Conservation (phyloP, 164 flowering plant genomes). For the Buxus sempervirens region DNA sequence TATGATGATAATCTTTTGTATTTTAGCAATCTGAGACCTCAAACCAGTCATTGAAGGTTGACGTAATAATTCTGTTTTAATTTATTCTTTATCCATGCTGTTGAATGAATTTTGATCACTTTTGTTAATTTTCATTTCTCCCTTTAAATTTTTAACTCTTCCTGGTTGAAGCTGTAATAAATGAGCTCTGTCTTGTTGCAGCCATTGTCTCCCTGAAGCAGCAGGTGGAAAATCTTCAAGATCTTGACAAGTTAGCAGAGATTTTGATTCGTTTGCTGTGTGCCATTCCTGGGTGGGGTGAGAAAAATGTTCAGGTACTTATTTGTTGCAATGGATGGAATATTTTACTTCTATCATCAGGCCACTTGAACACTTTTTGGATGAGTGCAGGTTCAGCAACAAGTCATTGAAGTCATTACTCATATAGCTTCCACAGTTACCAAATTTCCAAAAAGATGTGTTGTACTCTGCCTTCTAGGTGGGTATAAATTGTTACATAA, state of each 20-base stretch:
- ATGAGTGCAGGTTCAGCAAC: slow-evolving; percentile 92
- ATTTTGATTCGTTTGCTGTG: slow-evolving; percentile 80
- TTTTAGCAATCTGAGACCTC: no score
- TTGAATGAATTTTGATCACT: no score
- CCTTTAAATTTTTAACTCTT: background rate
- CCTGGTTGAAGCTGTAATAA: slow-evolving; percentile 1
- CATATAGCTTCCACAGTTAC: slow-evolving; percentile 65
- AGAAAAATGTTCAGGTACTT: slow-evolving; percentile 97
- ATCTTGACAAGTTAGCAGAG: slow-evolving; percentile 68
- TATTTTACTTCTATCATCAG: background rate
- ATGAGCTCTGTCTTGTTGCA: slow-evolving; percentile 31
- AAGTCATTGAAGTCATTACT: slow-evolving; percentile 75
- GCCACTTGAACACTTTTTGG: slow-evolving; percentile 1
- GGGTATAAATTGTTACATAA: background rate
- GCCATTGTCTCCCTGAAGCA: slow-evolving; percentile 73
- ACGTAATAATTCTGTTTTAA: no score
- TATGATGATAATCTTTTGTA: no score
- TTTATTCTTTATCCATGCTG: no score
- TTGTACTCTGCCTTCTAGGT: slow-evolving; percentile 90
- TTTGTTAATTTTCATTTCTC: background rate
- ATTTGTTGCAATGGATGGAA: background rate
- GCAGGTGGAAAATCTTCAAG: slow-evolving; percentile 66
- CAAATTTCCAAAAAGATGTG: slow-evolving; percentile 87
- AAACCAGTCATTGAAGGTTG: no score
- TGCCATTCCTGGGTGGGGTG: slow-evolving; percentile 94